A percentile compares a stretch with the other conserved stretches of the same genome.
Conservation (phyloP, 176 grass and related monocot genomes). For the Dactylis glomerata region DNA sequence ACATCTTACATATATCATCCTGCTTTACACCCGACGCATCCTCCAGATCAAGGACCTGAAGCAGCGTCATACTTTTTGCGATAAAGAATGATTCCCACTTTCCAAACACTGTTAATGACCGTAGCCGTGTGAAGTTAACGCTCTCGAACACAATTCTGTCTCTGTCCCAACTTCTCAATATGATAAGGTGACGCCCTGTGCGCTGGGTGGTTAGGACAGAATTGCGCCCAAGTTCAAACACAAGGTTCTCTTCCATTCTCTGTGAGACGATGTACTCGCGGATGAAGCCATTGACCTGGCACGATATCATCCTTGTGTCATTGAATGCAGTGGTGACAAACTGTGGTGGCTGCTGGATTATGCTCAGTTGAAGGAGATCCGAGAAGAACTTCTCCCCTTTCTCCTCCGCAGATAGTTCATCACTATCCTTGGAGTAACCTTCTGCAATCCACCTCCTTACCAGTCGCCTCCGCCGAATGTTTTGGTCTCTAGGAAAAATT, state of each 20-base stretch:
- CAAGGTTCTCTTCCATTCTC: slow-evolving; percentile 9
- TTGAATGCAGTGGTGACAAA: not conserved
- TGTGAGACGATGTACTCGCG: slow-evolving; percentile 10
- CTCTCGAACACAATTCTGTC: not conserved
- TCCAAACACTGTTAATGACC: slow-evolving; percentile 35
- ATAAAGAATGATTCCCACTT: not conserved
- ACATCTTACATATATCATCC: not conserved
- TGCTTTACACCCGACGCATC: not conserved
- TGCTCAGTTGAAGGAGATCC: not conserved
- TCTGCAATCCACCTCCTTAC: slow-evolving; percentile 43
- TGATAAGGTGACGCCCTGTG: not conserved
- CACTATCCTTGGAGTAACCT: not conserved
- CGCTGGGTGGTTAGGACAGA: not conserved
- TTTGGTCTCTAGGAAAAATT: slow-evolving; percentile 6
- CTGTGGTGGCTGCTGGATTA: not conserved
- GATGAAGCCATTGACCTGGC: slow-evolving; percentile 27
- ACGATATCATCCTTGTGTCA: not conserved
- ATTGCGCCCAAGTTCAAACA: not conserved
- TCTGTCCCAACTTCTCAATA: not conserved
- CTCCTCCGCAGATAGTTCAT: not conserved
- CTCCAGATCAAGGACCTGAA: slow-evolving; percentile 45
- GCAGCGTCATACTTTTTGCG: not conserved
- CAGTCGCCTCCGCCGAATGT: slow-evolving; percentile 8
- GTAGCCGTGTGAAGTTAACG: not conserved
- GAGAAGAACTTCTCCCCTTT: not conserved